These are phyloP conservation scores for Penicillium sp. DNA, from an alignment of 2,329 filamentous ascomycete genomes.

Conservation along the genomic window DNA sequence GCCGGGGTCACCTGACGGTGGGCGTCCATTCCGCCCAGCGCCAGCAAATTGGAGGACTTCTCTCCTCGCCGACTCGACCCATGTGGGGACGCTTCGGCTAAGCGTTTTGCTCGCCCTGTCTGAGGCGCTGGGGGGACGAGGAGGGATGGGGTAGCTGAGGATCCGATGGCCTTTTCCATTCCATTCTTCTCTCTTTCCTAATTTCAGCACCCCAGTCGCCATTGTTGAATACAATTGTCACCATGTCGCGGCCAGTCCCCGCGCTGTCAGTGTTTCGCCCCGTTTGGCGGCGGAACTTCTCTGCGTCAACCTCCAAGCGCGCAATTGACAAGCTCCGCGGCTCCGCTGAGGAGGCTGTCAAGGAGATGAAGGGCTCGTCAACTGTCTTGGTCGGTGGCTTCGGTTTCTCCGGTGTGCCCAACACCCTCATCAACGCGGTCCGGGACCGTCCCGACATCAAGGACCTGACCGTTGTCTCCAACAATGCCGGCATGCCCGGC, in stretches of 20 bases:
- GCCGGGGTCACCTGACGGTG: too few relatives aligned
- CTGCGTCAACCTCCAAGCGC: constrained; percentile 59
- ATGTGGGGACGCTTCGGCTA: too few relatives aligned
- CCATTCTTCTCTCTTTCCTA: too few relatives aligned
- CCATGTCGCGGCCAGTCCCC: constrained; percentile 31
- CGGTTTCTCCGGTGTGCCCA: constrained; percentile 77
- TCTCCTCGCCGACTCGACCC: too few relatives aligned
- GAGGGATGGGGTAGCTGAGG: too few relatives aligned
- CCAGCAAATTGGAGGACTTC: too few relatives aligned
- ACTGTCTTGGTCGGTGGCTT: constrained; percentile 79
- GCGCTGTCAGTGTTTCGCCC: constrained; percentile 34
- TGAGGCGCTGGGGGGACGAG: too few relatives aligned
- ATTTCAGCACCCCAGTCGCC: too few relatives aligned
- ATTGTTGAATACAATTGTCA: too few relatives aligned
- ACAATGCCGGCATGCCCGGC: constrained; percentile 85
- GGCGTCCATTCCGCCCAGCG: too few relatives aligned
- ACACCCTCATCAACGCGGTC: constrained; percentile 73
- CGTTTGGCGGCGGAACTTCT: constrained; percentile 57
- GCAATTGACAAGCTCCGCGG: constrained; percentile 77
- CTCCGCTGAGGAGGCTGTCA: constrained; percentile 66
- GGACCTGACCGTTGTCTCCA: constrained; percentile 83
- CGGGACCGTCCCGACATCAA: constrained; percentile 66
- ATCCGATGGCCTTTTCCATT: too few relatives aligned
- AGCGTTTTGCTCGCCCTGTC: too few relatives aligned
- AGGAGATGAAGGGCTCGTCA: constrained; percentile 73